Evolutionary conservation across 83 land plant genomes (phyloP), one percentile per base, ranked within the genome.

Genomic region (Diphasiastrum complanatum): DNA sequence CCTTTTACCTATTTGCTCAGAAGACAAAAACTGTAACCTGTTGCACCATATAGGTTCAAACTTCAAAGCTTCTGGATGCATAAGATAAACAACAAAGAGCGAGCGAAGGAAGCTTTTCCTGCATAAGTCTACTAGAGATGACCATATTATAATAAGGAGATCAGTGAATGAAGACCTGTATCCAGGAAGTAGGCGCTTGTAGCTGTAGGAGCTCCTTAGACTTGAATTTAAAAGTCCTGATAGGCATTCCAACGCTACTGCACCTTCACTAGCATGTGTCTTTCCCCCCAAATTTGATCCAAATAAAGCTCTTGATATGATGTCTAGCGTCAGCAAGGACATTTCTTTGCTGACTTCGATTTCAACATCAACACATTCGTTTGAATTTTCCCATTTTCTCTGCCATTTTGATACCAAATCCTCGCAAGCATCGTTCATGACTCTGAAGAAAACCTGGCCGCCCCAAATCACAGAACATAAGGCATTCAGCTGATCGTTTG

Each of bases 351-450:
- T 16, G 14, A 30, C 34, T 11, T 55, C 59, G 34, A 55, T 55
- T 26, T 27, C 14, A 6, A 27, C 35, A 11, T 6, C n/a, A 14
- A 4, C 34, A 5, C 52, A 8, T 54, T 28, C 5, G 12, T 38
- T 38, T 28, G 29, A 12, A 22, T 4, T 8, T 10, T 5, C n/a
- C 25, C n/a, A 33, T 5, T 28, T 23, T 6, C 33, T 54, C n/a
- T n/a, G n/a, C 58, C 58, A 54, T 54, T n/a, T 54, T n/a, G n/a
- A 25, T 4, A 25, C 33, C 58, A 54, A 28, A 6, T 54, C 58
- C 25, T 28, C 58, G 24, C 58, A 28, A 4, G 34, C 58, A 26
- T 28, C 33, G 11, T 4, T 11, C 29, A 54, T 54, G 29, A 25
- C 33, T 33, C 33, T 22, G 10, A 28, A 12, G 10, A 54, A 30